These are phyloP conservation scores for Mentha longifolia DNA, from an alignment of 257 asterid species.

Conservation along the genomic window DNA sequence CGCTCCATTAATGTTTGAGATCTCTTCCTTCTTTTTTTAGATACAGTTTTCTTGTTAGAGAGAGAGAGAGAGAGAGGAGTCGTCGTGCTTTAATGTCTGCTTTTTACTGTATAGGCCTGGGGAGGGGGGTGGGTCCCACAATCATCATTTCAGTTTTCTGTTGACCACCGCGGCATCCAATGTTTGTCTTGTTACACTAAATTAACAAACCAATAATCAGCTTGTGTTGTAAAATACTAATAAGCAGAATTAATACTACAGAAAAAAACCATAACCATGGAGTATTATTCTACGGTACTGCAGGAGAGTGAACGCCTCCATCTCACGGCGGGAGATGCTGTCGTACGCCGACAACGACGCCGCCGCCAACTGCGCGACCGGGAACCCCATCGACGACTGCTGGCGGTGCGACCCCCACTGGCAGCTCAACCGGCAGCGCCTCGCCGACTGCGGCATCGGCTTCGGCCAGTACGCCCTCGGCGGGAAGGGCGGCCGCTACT, in stretches of 20 bases:
- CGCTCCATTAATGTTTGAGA: not conserved
- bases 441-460: slow-evolving; percentile 45
- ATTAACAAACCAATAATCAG: not conserved
- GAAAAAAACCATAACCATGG: too few relatives aligned
- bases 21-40: not conserved
- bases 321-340: slow-evolving; percentile 31
- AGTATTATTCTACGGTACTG: not conserved
- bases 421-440: slow-evolving; percentile 46
- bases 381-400: slow-evolving; percentile 96
- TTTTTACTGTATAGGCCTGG: slow-evolving; percentile 21
- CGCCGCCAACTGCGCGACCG: slow-evolving; percentile 60
- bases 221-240: too few relatives aligned
- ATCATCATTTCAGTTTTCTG: slow-evolving; percentile 40
- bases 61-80: slow-evolving; percentile 15
- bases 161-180: slow-evolving; percentile 45
- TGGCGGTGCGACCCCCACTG: slow-evolving; percentile 90
- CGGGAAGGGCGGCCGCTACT: slow-evolving; percentile 44
- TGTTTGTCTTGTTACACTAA: slow-evolving; percentile 26
- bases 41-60: not conserved
- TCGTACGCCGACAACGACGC: not conserved
- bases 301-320: slow-evolving; percentile 36
- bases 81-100: slow-evolving; percentile 10
- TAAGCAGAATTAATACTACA: too few relatives aligned
- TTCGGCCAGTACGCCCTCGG: slow-evolving; percentile 43
- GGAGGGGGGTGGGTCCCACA: slow-evolving; percentile 25